Evolutionary conservation across 306 rosid species (phyloP).

Genomic region (Begonia masoniana): DNA sequence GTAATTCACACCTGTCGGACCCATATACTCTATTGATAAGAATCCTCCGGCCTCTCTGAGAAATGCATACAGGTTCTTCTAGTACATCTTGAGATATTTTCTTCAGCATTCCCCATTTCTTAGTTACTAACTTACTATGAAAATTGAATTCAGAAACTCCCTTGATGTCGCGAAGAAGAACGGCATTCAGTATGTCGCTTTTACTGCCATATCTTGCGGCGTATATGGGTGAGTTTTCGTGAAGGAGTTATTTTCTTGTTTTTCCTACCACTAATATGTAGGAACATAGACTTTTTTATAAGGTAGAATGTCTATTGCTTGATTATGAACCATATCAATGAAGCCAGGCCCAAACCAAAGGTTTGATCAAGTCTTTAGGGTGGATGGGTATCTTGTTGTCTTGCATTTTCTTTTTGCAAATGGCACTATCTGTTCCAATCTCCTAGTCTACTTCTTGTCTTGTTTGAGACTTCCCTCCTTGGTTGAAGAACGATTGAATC

Average conservation of each 20-base stretch:
- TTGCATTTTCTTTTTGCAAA: neutral
- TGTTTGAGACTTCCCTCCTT: no score
- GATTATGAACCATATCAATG: no score
- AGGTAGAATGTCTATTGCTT: no score
- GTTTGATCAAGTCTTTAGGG: no score
- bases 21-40: conserved; percentile 28
- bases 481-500: no score
- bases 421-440: no score
- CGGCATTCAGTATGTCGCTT: conserved; percentile 57
- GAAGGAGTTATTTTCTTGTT: neutral
- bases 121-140: neutral
- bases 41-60: conserved; percentile 50
- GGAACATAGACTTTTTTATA: no score
- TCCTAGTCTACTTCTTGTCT: no score
- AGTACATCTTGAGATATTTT: neutral
- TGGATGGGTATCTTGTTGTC: no score
- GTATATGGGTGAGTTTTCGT: conserved; percentile 48
- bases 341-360: no score
- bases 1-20: conserved; percentile 89
- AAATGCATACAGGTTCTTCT: conserved; percentile 58
- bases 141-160: conserved; percentile 45
- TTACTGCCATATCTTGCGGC: conserved; percentile 93
- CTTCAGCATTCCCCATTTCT: conserved; percentile 1
- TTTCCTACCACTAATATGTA: neutral
- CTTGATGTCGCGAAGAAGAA: conserved; percentile 62